phyloP scores from a whole-genome alignment of 2,329 filamentous ascomycete species.

The Ophioceras dolichostomum region DNA sequence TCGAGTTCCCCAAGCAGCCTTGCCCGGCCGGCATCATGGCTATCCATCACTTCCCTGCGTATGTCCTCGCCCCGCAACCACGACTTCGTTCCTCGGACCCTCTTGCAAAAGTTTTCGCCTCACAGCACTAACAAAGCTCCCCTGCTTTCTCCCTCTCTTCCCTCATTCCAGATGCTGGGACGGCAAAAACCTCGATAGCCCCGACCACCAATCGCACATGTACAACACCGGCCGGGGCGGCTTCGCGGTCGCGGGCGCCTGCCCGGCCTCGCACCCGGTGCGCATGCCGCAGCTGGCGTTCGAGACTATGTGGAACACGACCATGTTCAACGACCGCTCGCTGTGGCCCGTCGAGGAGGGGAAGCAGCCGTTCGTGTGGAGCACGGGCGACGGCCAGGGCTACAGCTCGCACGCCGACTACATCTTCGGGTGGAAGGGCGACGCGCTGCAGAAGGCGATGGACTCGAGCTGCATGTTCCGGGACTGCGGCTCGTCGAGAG shows the following conservation, averaged over 20 bases:
- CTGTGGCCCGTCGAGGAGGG: slow-evolving; percentile 5
- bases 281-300: slow-evolving; percentile 22
- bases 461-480: slow-evolving; percentile 1
- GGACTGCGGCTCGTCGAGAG: not conserved
- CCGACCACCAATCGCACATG: slow-evolving; percentile 31
- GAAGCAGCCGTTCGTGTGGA: slow-evolving; percentile 5
- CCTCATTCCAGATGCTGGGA: slow-evolving; percentile 39
- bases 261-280: slow-evolving; percentile 16
- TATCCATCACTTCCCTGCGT: slow-evolving; percentile 25
- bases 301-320: slow-evolving; percentile 32
- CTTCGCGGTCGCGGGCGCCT: slow-evolving; percentile 12
- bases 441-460: not conserved
- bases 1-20: slow-evolving; percentile 18
- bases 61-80: not conserved
- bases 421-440: slow-evolving; percentile 2
- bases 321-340: slow-evolving; percentile 12
- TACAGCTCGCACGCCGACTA: slow-evolving; percentile 1
- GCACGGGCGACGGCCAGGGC: not conserved
- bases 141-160: slow-evolving; percentile 13
- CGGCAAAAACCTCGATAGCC: slow-evolving; percentile 39
- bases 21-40: slow-evolving; percentile 25
- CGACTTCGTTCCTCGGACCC: not conserved
- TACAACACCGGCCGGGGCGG: slow-evolving; percentile 21
- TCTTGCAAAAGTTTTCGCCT: too few relatives aligned
- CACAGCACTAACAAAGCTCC: slow-evolving; percentile 12